Percentiles rank a stretch among this genome's conserved stretches.
These are phyloP conservation scores for Boeremia lycopersici DNA, from an alignment of 2,329 filamentous ascomycete genomes.

Conservation along the genomic window DNA sequence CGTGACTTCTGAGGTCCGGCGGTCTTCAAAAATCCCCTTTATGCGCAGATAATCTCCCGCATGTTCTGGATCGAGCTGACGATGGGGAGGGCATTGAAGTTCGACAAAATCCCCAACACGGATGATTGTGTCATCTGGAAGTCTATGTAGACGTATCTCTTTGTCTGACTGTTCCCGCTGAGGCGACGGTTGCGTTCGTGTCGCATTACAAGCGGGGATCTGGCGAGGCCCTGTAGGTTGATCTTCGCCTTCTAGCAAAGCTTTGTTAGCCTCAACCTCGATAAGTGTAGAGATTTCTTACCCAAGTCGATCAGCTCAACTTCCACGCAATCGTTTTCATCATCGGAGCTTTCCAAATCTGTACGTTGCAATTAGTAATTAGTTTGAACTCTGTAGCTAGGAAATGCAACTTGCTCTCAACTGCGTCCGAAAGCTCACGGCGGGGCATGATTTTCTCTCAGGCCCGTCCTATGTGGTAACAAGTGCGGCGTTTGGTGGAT, in stretches of 20 bases:
- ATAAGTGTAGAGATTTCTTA: background rate
- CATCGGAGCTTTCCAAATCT: no score
- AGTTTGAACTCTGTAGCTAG: no score
- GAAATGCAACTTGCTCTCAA: no score
- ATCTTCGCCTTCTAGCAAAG: no score
- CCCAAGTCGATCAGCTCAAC: background rate
- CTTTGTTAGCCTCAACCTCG: no score
- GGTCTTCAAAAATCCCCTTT: background rate
- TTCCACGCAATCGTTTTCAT: background rate
- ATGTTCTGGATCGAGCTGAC: background rate
- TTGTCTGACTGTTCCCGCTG: background rate
- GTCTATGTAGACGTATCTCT: background rate
- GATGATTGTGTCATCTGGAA: background rate
- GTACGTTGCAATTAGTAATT: no score
- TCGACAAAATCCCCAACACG: background rate
- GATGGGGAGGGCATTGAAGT: background rate
- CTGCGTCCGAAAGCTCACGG: no score
- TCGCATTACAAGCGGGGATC: background rate
- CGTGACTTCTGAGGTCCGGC: background rate
- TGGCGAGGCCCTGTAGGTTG: no score
- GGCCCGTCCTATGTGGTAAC: no score
- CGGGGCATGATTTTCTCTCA: no score
- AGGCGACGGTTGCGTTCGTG: background rate
- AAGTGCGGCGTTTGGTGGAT: no score
- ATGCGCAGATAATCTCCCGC: background rate